These are phyloP conservation scores for Podila minutissima DNA, from an alignment of 192 early-diverging fungal species.

Conservation along the genomic window DNA sequence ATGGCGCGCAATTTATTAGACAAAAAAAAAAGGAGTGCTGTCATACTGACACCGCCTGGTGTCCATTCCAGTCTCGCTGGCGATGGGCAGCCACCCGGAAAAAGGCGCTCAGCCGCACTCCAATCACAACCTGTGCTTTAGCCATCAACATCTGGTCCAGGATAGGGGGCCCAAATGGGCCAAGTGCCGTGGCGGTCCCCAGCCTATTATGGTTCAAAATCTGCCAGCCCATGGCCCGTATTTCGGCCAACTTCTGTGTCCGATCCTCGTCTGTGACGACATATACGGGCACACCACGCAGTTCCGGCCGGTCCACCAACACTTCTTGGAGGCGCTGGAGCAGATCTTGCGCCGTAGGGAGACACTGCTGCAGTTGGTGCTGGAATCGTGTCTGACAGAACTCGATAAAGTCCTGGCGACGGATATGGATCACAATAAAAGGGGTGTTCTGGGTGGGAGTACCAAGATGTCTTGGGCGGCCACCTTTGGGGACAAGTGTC, in stretches of 20 bases:
- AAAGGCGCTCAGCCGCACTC: conserved; percentile 20
- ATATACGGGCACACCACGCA: conserved; percentile 29
- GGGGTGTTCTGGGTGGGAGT: neutral
- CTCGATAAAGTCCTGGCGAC: conserved; percentile 18
- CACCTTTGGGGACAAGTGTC: neutral
- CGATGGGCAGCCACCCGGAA: conserved; percentile 24
- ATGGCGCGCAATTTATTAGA: neutral
- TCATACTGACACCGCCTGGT: conserved; percentile 5
- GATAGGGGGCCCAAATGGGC: conserved; percentile 22
- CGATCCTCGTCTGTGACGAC: conserved; percentile 32
- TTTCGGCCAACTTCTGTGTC: conserved; percentile 18
- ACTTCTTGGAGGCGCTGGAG: conserved; percentile 9
- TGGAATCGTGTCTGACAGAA: conserved; percentile 39
- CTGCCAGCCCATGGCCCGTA: conserved; percentile 35
- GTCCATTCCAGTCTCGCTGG: conserved; percentile 34
- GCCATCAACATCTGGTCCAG: conserved; percentile 48
- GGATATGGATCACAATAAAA: conserved; percentile 32
- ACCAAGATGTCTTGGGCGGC: neutral
- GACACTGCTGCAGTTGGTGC: conserved; percentile 10
- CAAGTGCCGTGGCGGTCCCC: conserved; percentile 5
- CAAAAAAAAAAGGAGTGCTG: neutral
- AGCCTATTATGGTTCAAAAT: conserved; percentile 25
- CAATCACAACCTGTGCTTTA: conserved; percentile 20
- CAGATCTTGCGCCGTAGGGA: conserved; percentile 37
- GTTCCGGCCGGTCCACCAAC: neutral